A percentile compares a stretch with the other conserved stretches of the same genome.
phyloP scores from a whole-genome alignment of 1,284 basidiomycete species.

The Microbotryomycetes sp. region DNA sequence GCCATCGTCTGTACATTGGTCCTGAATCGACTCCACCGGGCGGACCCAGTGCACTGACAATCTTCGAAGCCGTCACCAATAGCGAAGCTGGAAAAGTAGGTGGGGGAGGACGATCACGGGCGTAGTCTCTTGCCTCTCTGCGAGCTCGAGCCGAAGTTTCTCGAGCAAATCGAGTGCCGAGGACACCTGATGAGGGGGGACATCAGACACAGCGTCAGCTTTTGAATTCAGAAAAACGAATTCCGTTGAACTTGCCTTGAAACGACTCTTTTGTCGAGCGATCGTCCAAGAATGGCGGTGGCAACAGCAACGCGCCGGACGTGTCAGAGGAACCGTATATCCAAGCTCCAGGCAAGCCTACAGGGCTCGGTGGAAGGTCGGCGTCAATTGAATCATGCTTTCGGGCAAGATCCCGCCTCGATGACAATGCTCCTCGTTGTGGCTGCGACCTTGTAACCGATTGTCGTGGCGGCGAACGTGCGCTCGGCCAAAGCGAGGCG shows the following conservation, averaged over 20 bases:
- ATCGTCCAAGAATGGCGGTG: conserved; percentile 16
- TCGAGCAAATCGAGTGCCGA: conserved; percentile 13
- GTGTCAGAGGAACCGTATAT: not conserved
- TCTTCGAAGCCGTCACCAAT: conserved; percentile 7
- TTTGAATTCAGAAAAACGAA: not conserved
- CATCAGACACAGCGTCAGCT: not conserved
- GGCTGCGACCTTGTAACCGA: not conserved
- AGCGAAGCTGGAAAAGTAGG: conserved; percentile 20
- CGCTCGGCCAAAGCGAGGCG: not conserved
- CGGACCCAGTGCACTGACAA: conserved; percentile 20
- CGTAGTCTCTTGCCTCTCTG: conserved; percentile 1
- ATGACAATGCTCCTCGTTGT: not conserved
- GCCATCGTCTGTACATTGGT: not conserved
- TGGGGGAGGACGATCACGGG: conserved; percentile 20
- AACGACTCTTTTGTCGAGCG: conserved; percentile 7
- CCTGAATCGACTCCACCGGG: conserved; percentile 16
- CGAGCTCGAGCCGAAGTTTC: not conserved
- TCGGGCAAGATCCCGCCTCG: not conserved
- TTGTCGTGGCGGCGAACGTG: not conserved
- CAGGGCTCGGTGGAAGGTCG: conserved; percentile 9
- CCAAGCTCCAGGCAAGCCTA: conserved; percentile 10
- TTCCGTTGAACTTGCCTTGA: conserved; percentile 10
- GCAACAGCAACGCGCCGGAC: conserved; percentile 8
- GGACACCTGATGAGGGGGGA: conserved; percentile 9
- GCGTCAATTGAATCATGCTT: not conserved